Evolutionary conservation across 768 basidiomycete genomes (phyloP), one percentile per base, ranked within the genome.

Genomic region (Multifurca ochricompacta): DNA sequence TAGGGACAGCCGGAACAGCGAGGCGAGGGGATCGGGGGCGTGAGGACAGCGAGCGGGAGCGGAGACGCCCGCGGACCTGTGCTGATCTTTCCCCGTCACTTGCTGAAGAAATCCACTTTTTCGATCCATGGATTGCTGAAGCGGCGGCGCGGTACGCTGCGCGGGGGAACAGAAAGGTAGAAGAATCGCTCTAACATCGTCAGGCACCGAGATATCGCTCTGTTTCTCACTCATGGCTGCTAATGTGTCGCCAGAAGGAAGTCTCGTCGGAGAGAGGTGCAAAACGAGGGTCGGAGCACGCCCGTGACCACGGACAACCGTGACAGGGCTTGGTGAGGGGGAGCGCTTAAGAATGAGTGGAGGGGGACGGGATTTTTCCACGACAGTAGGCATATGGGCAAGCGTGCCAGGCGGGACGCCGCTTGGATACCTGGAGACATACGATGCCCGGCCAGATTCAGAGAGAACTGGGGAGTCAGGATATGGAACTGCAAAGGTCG

Each of bases 281-380:
- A 61, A 34, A 14, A 55, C 41, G n/a, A 61, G 60, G 8, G 60
- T 60, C 9, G 60, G 58, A 16, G 54, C 54, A 28, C 39, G 54
- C 32, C 41, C 42, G 34, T 14, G 36, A 30, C 23, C 11, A 16
- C 9, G 43, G n/a, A 45, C 14, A 19, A 56, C 48, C 2, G 58
- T 56, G 14, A 61, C 54, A 32, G 16, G 48, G 23, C 18, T 50
- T 7, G 23, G 32, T 25, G n/a, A 3, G 28, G 50, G 47, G 3
- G n/a, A 0, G 27, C 25, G 45, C 18, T 3, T 23, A 34, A 42
- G 2, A 8, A 1, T 9, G 19, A 52, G 45, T 13, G 51, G 44
- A 1, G 37, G 1, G 1, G 49, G 48, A 27, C 46, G 45, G 18
- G 10, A 10, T 31, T 21, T 59, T 19, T 16, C 3, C 21, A 6